Conservation (phyloP, 1,139 yeast species). For the Arxiozyma slooffiae region DNA sequence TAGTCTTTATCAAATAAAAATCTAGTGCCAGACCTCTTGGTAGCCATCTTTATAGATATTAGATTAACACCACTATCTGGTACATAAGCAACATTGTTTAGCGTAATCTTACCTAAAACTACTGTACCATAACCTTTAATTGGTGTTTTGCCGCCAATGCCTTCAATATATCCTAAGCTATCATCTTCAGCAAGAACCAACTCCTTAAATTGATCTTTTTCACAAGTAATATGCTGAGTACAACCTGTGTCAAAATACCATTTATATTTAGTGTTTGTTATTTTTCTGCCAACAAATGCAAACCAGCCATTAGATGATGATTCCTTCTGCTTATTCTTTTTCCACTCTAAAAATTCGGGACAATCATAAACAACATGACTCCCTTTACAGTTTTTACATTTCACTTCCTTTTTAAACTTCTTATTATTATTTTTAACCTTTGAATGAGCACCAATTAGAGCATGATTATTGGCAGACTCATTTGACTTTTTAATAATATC, state of each 20-base stretch:
- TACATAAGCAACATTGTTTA: neutral
- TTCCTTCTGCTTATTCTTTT: too few relatives aligned
- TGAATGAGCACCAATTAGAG: too few relatives aligned
- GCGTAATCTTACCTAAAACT: neutral
- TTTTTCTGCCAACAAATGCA: neutral
- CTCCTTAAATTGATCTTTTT: neutral
- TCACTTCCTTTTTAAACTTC: too few relatives aligned
- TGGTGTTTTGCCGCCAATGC: neutral
- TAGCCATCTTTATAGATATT: conserved; percentile 1
- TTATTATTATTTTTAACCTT: too few relatives aligned
- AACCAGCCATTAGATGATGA: neutral
- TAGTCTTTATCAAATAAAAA: neutral
- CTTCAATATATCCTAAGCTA: neutral
- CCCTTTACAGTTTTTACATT: neutral
- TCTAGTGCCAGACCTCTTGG: neutral
- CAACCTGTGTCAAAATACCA: neutral
- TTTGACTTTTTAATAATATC: neutral
- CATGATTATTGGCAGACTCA: neutral
- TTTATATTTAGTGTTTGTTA: neutral
- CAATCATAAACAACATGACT: neutral
- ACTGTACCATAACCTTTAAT: conserved; percentile 1
- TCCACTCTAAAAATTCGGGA: neutral
- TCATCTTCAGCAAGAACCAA: neutral
- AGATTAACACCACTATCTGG: neutral
- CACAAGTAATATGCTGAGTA: neutral